Percentiles rank a stretch among this genome's conserved stretches.
phyloP scores from a whole-genome alignment of 768 basidiomycete species.

The Strobilomyces echinocephalus region DNA sequence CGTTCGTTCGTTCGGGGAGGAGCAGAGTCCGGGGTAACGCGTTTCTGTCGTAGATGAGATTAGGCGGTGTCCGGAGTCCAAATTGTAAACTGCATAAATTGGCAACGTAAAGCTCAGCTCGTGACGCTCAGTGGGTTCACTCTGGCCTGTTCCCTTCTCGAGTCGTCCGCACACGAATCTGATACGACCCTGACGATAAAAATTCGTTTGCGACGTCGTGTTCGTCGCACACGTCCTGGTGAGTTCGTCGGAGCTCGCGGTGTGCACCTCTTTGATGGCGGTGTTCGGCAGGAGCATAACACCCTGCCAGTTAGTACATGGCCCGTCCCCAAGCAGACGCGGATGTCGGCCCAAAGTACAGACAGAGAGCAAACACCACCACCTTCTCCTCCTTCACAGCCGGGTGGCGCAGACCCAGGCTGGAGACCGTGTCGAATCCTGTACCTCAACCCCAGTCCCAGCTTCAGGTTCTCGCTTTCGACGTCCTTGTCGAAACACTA shows the following conservation, averaged over 20 bases:
- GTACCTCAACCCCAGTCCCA: constrained; percentile 30
- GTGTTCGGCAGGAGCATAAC: constrained; percentile 11
- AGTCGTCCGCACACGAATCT: constrained; percentile 6
- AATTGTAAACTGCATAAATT: constrained; percentile 14
- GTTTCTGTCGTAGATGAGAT: neutral
- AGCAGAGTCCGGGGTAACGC: constrained; percentile 1
- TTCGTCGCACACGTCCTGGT: constrained; percentile 9
- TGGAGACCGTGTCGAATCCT: constrained; percentile 27
- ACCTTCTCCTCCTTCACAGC: constrained; percentile 36
- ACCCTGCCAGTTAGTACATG: constrained; percentile 21
- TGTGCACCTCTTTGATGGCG: constrained; percentile 1
- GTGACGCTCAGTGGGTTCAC: neutral
- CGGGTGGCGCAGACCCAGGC: constrained; percentile 36
- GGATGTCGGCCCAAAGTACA: constrained; percentile 27
- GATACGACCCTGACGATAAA: constrained; percentile 18
- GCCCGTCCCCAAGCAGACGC: constrained; percentile 31
- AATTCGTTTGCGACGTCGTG: constrained; percentile 8
- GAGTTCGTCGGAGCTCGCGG: constrained; percentile 6
- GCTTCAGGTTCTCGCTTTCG: constrained; percentile 31
- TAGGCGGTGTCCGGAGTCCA: constrained; percentile 23
- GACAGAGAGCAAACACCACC: constrained; percentile 42
- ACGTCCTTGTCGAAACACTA: constrained; percentile 43
- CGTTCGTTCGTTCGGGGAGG: constrained; percentile 14
- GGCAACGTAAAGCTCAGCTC: constrained; percentile 15
- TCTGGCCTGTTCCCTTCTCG: neutral